Evolutionary conservation across 257 asterid species (phyloP).

Genomic region (Penstemon eatonii): DNA sequence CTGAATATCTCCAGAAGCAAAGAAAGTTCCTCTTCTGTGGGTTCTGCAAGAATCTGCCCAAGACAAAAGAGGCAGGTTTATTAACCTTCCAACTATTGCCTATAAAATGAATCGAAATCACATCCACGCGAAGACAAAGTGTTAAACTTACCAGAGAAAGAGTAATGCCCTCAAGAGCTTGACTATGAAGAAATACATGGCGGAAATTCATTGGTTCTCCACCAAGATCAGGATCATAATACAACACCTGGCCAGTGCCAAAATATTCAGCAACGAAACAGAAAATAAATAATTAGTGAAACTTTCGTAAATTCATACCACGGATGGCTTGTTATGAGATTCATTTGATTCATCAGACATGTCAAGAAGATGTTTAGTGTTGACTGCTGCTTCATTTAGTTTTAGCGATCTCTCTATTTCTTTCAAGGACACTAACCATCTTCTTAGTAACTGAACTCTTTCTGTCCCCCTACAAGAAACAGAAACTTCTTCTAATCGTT

Average conservation of each 20-base stretch:
- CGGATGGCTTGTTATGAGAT: constrained; percentile 49
- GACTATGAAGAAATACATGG: constrained; percentile 78
- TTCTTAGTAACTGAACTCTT: constrained; percentile 89
- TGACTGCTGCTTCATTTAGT: constrained; percentile 37
- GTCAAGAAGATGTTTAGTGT: constrained; percentile 31
- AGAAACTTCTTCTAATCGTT: constrained; percentile 87
- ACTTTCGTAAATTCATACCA: constrained; percentile 50
- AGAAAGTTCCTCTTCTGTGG: constrained; percentile 79
- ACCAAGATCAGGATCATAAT: constrained; percentile 74
- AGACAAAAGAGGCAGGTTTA: constrained; percentile 36
- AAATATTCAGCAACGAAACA: neutral
- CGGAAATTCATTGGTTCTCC: constrained; percentile 86
- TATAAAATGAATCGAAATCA: constrained; percentile 8
- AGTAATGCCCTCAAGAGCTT: constrained; percentile 92
- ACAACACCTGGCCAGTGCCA: constrained; percentile 51
- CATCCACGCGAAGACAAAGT: constrained; percentile 11
- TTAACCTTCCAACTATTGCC: constrained; percentile 27
- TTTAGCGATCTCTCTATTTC: constrained; percentile 61
- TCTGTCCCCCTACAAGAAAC: constrained; percentile 84
- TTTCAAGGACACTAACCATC: constrained; percentile 92
- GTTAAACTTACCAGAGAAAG: constrained; percentile 66
- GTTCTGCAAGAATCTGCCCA: constrained; percentile 84
- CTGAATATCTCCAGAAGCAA: constrained; percentile 83
- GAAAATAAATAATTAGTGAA: neutral
- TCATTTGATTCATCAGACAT: constrained; percentile 36